Evolutionary conservation across 768 basidiomycete genomes (phyloP), one percentile per base, ranked within the genome.

Genomic region (Mycena crocata): DNA sequence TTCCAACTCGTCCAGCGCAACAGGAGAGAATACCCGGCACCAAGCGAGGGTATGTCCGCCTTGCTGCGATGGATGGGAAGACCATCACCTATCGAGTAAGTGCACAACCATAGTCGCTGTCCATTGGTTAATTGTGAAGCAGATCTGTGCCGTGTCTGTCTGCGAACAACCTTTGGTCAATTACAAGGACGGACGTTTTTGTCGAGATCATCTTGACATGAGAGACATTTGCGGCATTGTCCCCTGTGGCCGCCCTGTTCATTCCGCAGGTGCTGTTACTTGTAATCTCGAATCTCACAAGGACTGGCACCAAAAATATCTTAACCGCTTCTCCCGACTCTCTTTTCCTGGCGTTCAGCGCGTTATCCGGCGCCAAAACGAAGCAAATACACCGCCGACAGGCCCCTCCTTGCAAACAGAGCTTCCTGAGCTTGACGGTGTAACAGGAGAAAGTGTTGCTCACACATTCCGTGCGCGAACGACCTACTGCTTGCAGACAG

Each of bases 41-140:
- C n/a, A 21, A 14, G n/a, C 21, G 73, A 23, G 73, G 72, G 3
- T 72, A 75, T 62, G 71, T 76, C 6, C 64, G 76, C 0, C 51
- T 77, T 48, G 77, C 76, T 23, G 75, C 78, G 0, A 78, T 78
- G 76, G 78, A 79, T 75, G 77, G 78, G 14, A 79, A 78, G 40
- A 72, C 62, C 1, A 64, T 76, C 13, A 69, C 66, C 14, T 78
- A 79, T 59, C 61, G 68, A 15, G 77, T 73, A 35, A 24, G 66
- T 62, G 12, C 15, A 7, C n/a, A 44, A 23, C 30, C 26, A 10
- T 14, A 30, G 7, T 28, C 15, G 40, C 7, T 19, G 8, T 30
- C 6, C 14, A 5, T 9, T 28, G 28, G 52, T 17, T 28, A 34
- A 24, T 19, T 17, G 37, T 34, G 12, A 24, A 44, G 19, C 45